Base-by-base conservation (phyloP, 371 early-diverging fungal species). In the Capniomyces stellatus region DNA sequence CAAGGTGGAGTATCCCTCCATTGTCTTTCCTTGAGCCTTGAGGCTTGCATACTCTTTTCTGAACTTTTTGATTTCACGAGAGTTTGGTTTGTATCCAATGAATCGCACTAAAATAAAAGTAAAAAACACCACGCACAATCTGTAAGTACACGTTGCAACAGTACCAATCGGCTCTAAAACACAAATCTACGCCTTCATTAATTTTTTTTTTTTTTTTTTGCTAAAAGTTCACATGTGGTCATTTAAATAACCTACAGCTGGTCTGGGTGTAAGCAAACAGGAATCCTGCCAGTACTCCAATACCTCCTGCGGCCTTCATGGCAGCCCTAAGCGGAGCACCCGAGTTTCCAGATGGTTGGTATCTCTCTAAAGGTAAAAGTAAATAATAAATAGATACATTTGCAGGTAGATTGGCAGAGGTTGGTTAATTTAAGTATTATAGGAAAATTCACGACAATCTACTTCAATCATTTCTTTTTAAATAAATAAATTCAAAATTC, bases 71-170 rank as follows among this genome's bases (percentile, higher is more conserved):
- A 77, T 78, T 67, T 95, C 96, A 46, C 76, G 71, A 39, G 72
- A 67, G 69, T 95, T 95, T 67, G 92, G 93, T 25, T 67, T 72
- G 79, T 85, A 84, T 23, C 96, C 96, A 85, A 85, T 88, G 79
- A 93, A 95, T 58, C 96, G 82, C 13, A 60, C 80, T 85, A 46
- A 46, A 46, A 46, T 8, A 25, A 10, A 46, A 46, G 25, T 25
- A 24, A 40, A 46, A 19, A 54, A 18, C 21, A 8, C 41, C 15
- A 18, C 21, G 15, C 54, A 48, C 10, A 43, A 13, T 23, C 29
- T 8, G 2, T n/a, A 23, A 31, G 28, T n/a, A n/a, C n/a, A n/a
- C n/a, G n/a, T n/a, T n/a, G n/a, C n/a, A n/a, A n/a, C n/a, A n/a
- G n/a, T n/a, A n/a, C n/a, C n/a, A n/a, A n/a, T n/a, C n/a, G n/a